Evolutionary conservation across 1,139 yeast species (phyloP), one percentile per base, ranked within the genome.

Genomic region (Yamadazyma membranifaciens): DNA sequence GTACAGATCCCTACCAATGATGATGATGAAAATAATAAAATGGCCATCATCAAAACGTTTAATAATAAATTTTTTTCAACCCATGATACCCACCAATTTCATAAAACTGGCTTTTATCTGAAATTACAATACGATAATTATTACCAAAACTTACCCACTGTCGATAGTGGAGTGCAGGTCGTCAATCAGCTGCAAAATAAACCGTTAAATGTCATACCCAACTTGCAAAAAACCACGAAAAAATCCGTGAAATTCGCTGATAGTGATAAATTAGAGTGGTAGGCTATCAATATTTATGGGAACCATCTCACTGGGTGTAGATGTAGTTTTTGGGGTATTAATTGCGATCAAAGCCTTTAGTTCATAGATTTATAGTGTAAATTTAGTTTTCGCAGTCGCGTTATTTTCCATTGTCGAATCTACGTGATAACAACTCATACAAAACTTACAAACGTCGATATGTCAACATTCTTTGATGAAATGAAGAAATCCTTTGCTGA

Each of bases 401-500:
- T 16, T 31, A 31, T 31, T 31, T 31, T 31, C 14, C 11, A 28
- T 14, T 11, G 14, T 28, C 14, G 31, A 28, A 28, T 20, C 24
- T 20, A 7, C 7, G n/a, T n/a, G n/a, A 22, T 22, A 22, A 22
- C 28, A 26, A 5, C 11, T 20, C 7, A 6, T 20, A 20, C 24
- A 20, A 20, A 20, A 20, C 24, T 20, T 20, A 20, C 28, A 26
- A 10, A 12, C 22, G n/a, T n/a, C 11, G 37, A 15, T 9, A 78
- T 76, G 81, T 69, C 81, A 55, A 79, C 95, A 13, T 87, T 86
- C 67, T 88, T 88, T 57, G 95, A 86, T 64, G 80, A 79, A 54
- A 78, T 83, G 76, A 80, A 82, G 59, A 74, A 71, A 62, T 80
- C 87, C 56, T 88, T 86, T 63, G 77, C 72, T 55, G 92, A 85